Base-by-base conservation (phyloP, 2,329 filamentous ascomycete species). In the Dactylellina parvicollis region DNA sequence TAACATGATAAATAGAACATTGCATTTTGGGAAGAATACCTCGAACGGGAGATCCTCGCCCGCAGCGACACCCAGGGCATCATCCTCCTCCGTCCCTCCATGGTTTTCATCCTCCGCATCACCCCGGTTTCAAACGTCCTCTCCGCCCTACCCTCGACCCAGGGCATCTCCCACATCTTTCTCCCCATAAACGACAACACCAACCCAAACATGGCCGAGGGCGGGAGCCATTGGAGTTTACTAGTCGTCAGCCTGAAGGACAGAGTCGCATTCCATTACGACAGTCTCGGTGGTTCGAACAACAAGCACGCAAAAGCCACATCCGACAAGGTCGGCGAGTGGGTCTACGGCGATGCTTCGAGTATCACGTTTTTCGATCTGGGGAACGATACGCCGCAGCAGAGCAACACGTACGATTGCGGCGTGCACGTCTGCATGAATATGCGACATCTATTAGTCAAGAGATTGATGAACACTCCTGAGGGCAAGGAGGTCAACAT, bases 21-120 rank as follows among this genome's bases (percentile, higher is more conserved):
- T 76, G 90, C 92, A 55, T 98, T 99, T 80, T 99, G 95, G 94
- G 91, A 98, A 85, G 94, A 98, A 86, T 96, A 88, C 80, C 88
- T 99, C 76, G 95, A 99, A 81, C 91, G 89, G 75, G 94, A 98
- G 83, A 89, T 92, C 74, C 88, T 99, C 26, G 84, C 85, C 28
- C 87, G 88, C 77, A 96, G 90, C 79, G 91, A 91, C 8, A 88
- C 91, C 79, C n/a, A 40, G 18, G 87, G 92, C 75, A 96, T 99
- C 80, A 86, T 94, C 72, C 90, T 99, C 65, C 88, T 99, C 26
- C 91, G 94, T 10, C 95, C 95, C 0, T 91, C 89, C 78, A 96
- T 98, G 91, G 89, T 91, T 62, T 96, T 95, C 80, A 55, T 75
- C 20, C 60, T 73, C 20, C 42, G 54, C 24, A 4, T 66, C 4